Percentiles rank a stretch among this genome's conserved stretches.
phyloP scores from a whole-genome alignment of 2,329 filamentous ascomycete genomes.

The Epicoccum nigrum region DNA sequence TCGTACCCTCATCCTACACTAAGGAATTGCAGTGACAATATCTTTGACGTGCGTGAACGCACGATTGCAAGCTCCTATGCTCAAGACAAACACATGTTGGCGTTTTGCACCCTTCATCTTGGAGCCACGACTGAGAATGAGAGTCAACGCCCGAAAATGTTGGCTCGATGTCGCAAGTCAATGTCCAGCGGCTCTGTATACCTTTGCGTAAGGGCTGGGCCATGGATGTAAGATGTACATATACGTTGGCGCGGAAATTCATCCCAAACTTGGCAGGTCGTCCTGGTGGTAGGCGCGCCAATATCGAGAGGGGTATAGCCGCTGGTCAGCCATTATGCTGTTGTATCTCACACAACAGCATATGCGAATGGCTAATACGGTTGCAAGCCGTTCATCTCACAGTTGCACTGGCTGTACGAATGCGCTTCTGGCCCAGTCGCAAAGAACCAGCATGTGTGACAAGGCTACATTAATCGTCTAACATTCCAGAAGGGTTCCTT shows the following conservation, averaged over 20 bases:
- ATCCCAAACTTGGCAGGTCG: slow-evolving; percentile 13
- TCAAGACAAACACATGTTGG: too few species aligned
- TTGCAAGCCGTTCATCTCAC: background rate
- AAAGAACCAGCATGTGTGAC: background rate
- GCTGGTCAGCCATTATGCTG: background rate
- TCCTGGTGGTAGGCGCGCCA: background rate
- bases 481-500: slow-evolving; percentile 21
- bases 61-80: too few species aligned
- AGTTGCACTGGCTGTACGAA: background rate
- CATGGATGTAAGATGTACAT: background rate
- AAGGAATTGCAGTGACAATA: background rate
- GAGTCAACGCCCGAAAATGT: too few species aligned
- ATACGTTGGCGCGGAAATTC: background rate
- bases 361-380: background rate
- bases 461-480: background rate
- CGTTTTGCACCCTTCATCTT: too few species aligned
- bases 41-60: too few species aligned
- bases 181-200: too few species aligned
- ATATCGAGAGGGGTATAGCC: too few species aligned
- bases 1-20: background rate
- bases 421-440: background rate
- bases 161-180: too few species aligned
- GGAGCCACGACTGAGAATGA: too few species aligned
- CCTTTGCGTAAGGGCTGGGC: background rate
- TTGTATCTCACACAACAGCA: slow-evolving; percentile 3